Percentiles rank a stretch among this genome's conserved stretches.
Conservation (phyloP, 1,139 yeast genomes). For the Meyerozyma carpophila region DNA sequence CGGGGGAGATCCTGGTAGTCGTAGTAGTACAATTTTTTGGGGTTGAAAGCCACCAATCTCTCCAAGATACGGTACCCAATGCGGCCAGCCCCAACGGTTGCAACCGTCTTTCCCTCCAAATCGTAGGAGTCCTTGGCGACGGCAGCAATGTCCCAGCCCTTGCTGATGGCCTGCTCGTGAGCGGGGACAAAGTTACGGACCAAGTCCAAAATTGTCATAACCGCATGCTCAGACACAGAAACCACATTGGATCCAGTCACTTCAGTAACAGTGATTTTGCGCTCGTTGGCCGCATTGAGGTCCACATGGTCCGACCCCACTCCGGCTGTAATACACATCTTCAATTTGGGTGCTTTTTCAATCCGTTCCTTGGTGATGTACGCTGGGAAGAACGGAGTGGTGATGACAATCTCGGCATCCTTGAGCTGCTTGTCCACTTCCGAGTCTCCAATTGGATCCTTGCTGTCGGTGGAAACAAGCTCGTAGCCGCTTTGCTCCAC, state of each 20-base stretch:
- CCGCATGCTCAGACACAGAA: slow-evolving; percentile 78
- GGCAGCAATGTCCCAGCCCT: slow-evolving; percentile 77
- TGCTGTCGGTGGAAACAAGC: slow-evolving; percentile 50
- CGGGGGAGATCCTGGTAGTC: slow-evolving; percentile 69
- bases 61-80: slow-evolving; percentile 50
- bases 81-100: slow-evolving; percentile 77
- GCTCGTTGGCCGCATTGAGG: slow-evolving; percentile 64
- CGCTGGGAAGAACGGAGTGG: slow-evolving; percentile 84
- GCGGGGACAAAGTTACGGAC: slow-evolving; percentile 78
- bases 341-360: slow-evolving; percentile 67
- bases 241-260: slow-evolving; percentile 84
- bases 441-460: slow-evolving; percentile 42
- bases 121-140: slow-evolving; percentile 72
- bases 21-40: slow-evolving; percentile 17
- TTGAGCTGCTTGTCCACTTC: slow-evolving; percentile 45
- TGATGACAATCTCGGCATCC: slow-evolving; percentile 71
- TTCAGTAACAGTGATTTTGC: slow-evolving; percentile 62
- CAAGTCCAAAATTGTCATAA: slow-evolving; percentile 67
- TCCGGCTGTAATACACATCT: slow-evolving; percentile 73
- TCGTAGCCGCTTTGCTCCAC: slow-evolving; percentile 67
- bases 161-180: slow-evolving; percentile 56
- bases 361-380: slow-evolving; percentile 65
- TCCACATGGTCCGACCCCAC: slow-evolving; percentile 85
- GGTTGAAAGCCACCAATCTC: slow-evolving; percentile 63
- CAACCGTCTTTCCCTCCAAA: slow-evolving; percentile 69